A percentile compares a stretch with the other conserved stretches of the same genome.
phyloP scores from a whole-genome alignment of 495 filamentous ascomycete genomes.

The Neurospora intermedia region DNA sequence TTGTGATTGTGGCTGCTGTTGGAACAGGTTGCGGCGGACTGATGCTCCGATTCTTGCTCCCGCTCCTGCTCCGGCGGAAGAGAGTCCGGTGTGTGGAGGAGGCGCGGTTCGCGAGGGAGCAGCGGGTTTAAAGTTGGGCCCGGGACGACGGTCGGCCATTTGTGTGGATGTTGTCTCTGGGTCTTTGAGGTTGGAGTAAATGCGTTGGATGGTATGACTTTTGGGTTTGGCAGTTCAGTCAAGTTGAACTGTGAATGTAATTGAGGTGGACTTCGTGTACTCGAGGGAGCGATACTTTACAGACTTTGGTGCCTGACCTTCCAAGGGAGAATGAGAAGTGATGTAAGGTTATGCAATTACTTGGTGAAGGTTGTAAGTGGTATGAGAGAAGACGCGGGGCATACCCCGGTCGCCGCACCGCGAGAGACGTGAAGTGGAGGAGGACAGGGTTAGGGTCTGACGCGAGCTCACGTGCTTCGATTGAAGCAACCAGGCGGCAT shows the following conservation, averaged over 20 bases:
- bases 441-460: slow-evolving; percentile 7
- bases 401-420: not conserved
- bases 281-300: not conserved
- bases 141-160: slow-evolving; percentile 9
- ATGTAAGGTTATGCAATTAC: not conserved
- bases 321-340: not conserved
- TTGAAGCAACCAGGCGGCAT: not conserved
- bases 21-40: slow-evolving; percentile 67
- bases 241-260: not conserved
- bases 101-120: not conserved
- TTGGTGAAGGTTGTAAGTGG: not conserved
- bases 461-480: slow-evolving; percentile 10
- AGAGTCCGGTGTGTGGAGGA: not conserved
- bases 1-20: slow-evolving; percentile 1
- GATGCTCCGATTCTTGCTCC: not conserved
- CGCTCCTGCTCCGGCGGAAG: not conserved
- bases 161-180: not conserved
- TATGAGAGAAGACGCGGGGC: not conserved
- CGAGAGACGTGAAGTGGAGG: not conserved
- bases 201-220: not conserved
- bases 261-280: not conserved
- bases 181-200: not conserved
- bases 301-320: not conserved
- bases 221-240: not conserved
- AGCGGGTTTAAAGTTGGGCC: slow-evolving; percentile 1